phyloP scores from a whole-genome alignment of 2,329 filamentous ascomycete genomes.

The Thelonectria blattea region DNA sequence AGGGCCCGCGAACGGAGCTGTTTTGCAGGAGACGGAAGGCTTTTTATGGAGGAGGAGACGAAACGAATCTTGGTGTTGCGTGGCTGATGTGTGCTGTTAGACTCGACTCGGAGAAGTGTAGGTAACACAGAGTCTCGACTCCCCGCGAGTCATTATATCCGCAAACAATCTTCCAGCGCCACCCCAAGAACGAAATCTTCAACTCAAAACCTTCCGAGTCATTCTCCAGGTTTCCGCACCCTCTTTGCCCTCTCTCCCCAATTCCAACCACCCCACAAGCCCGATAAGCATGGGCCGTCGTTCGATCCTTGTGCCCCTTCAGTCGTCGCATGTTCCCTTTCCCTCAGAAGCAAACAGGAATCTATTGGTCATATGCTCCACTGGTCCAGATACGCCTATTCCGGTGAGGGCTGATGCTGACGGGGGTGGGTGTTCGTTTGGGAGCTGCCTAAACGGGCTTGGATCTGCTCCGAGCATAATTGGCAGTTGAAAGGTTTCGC shows the following conservation, averaged over 20 bases:
- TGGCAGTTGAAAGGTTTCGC: background rate
- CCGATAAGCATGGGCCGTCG: constrained; percentile 17
- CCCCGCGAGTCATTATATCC: background rate
- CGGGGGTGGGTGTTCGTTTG: background rate
- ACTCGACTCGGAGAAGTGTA: no score
- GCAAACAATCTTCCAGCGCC: background rate
- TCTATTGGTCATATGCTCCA: constrained; percentile 20
- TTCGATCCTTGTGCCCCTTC: constrained; percentile 5
- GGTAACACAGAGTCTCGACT: background rate
- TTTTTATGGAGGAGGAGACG: no score
- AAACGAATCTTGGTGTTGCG: no score
- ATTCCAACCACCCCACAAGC: constrained; percentile 2
- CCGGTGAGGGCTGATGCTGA: background rate
- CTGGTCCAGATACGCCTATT: constrained; percentile 5
- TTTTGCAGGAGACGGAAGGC: background rate
- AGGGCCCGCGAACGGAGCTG: background rate
- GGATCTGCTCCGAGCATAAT: background rate
- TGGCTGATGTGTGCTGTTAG: background rate
- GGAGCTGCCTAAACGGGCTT: constrained; percentile 16
- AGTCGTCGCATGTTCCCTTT: constrained; percentile 1
- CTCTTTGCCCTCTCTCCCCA: no score
- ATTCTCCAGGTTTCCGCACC: background rate
- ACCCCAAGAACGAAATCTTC: background rate
- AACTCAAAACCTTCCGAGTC: background rate
- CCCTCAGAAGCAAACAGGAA: constrained; percentile 1